Percentiles rank a stretch among this genome's conserved stretches.
These are phyloP conservation scores for Cadophora gregata DNA, from an alignment of 2,329 filamentous ascomycete genomes.

Conservation along the genomic window DNA sequence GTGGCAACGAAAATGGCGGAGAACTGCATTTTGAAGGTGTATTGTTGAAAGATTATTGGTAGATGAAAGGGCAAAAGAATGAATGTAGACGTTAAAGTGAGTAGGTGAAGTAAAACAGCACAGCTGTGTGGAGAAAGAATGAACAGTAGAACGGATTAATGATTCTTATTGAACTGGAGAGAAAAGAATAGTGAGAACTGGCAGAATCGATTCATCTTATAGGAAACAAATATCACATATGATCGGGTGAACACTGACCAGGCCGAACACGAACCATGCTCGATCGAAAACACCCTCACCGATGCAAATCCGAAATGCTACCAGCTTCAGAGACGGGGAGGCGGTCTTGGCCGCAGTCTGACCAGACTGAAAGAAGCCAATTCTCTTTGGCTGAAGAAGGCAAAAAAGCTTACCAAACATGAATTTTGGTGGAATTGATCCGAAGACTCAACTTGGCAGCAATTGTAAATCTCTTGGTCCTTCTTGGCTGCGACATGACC, in stretches of 20 bases:
- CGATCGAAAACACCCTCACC: background rate
- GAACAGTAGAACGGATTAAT: constrained; percentile 13
- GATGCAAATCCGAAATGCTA: constrained; percentile 2
- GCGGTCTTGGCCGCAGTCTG: constrained; percentile 11
- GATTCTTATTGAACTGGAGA: constrained; percentile 21
- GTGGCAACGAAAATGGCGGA: constrained; percentile 15
- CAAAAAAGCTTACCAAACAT: background rate
- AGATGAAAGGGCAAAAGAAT: constrained; percentile 2
- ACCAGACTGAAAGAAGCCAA: background rate
- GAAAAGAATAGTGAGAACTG: constrained; percentile 8
- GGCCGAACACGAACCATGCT: background rate
- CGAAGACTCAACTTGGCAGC: constrained; percentile 1
- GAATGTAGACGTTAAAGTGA: constrained; percentile 14
- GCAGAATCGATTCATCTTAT: constrained; percentile 19
- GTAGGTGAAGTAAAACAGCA: constrained; percentile 22
- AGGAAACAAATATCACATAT: constrained; percentile 18
- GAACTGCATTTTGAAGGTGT: constrained; percentile 21
- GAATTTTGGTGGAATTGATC: background rate
- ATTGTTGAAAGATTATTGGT: background rate
- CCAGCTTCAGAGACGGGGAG: background rate
- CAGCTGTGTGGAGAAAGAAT: constrained; percentile 26
- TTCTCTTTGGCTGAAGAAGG: constrained; percentile 7
- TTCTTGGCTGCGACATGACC: constrained; percentile 13
- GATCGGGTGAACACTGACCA: background rate
- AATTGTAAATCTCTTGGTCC: constrained; percentile 5